Conservation (phyloP, 139 green algal genomes). For the Asterochloris erici region DNA sequence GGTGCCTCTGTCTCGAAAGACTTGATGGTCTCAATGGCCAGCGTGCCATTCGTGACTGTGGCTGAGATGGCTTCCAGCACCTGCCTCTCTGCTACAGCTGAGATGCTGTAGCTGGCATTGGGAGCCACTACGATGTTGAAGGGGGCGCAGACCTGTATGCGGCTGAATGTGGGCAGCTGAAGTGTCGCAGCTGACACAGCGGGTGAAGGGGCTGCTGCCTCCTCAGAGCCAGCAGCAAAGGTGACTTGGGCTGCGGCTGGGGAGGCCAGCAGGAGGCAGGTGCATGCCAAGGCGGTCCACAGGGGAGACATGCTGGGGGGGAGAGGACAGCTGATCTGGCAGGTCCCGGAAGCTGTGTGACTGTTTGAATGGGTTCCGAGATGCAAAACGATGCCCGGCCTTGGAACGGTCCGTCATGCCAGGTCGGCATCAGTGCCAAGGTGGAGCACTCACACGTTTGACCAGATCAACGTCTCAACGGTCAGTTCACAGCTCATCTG, state of each 20-base stretch:
- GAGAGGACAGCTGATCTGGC: too few relatives aligned
- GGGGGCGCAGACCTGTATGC: conserved; percentile 7
- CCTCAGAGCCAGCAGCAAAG: conserved; percentile 4
- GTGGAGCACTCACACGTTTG: too few relatives aligned
- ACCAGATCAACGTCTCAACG: too few relatives aligned
- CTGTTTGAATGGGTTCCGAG: too few relatives aligned
- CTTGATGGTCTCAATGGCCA: not conserved
- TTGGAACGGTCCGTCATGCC: too few relatives aligned
- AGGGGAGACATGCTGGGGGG: too few relatives aligned
- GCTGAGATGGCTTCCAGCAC: not conserved
- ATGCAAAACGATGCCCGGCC: too few relatives aligned
- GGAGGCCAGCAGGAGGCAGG: not conserved
- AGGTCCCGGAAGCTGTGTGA: too few relatives aligned
- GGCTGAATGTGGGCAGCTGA: not conserved
- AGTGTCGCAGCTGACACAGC: conserved; percentile 1
- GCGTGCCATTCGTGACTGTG: conserved; percentile 3
- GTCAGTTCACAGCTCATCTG: too few relatives aligned
- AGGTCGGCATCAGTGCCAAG: too few relatives aligned
- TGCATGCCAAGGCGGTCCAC: too few relatives aligned
- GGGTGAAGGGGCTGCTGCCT: conserved; percentile 3
- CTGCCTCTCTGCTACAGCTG: not conserved
- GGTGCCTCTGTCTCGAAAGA: not conserved
- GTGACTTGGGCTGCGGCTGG: conserved; percentile 6
- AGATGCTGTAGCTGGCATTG: conserved; percentile 12
- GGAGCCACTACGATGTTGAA: conserved; percentile 11